Evolutionary conservation across 169 alveolate genomes (phyloP).

Genomic region (Perkinsus olseni): DNA sequence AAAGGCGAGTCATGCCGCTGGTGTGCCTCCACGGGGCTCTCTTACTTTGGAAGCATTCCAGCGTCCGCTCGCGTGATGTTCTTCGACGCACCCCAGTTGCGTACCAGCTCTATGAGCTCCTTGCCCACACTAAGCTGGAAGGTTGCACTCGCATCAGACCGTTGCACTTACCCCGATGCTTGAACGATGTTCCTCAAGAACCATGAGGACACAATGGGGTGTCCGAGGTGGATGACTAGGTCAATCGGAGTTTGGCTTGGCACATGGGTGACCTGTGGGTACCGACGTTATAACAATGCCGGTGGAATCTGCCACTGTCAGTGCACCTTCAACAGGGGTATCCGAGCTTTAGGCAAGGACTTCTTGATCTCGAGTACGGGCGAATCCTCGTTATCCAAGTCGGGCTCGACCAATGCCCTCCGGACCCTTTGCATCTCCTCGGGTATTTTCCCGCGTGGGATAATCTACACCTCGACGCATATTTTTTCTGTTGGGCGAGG

Average conservation of each 20-base stretch:
- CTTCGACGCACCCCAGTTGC: neutral
- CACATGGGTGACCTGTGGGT: neutral
- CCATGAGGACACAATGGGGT: neutral
- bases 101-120: neutral
- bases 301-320: neutral
- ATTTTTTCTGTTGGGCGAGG: no score
- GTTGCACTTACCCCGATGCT: neutral
- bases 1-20: no score
- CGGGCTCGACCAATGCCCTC: neutral
- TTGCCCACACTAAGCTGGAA: neutral
- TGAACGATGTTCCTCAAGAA: neutral
- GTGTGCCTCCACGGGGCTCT: no score
- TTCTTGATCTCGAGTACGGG: neutral
- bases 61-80: neutral
- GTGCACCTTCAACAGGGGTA: neutral
- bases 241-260: neutral
- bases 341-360: neutral
- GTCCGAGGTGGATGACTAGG: neutral
- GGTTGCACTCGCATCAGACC: neutral
- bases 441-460: neutral
- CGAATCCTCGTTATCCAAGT: neutral
- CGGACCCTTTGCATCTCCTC: neutral
- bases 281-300: neutral
- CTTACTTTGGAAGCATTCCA: neutral
- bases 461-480: neutral